Conservation (phyloP, 2,329 filamentous ascomycete species). For the Anisogramma anomala region DNA sequence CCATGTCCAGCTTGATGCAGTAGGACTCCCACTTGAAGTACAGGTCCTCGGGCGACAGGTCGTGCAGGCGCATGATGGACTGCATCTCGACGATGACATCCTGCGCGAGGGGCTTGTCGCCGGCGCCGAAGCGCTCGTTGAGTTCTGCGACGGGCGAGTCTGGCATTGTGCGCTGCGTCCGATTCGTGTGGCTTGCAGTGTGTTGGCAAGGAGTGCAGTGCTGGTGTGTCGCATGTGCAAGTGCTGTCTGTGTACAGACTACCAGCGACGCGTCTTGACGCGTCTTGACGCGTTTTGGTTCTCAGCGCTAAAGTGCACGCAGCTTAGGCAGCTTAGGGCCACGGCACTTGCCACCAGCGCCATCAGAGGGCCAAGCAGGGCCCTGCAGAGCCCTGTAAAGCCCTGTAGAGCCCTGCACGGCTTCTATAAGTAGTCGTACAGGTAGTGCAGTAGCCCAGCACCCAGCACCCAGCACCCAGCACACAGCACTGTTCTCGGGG, state of each 20-base stretch:
- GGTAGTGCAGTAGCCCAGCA: no score
- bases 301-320: no score
- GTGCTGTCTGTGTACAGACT: no score
- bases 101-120: conserved; percentile 51
- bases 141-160: conserved; percentile 29
- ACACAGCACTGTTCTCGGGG: no score
- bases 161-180: conserved; percentile 22
- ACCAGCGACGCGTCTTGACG: conserved; percentile 11
- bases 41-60: conserved; percentile 70
- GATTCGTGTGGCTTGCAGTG: not conserved
- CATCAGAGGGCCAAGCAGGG: no score
- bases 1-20: conserved; percentile 82
- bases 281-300: not conserved
- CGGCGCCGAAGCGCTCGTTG: conserved; percentile 41
- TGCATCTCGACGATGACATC: conserved; percentile 74
- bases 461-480: no score
- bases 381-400: no score
- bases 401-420: no score
- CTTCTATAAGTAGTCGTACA: no score
- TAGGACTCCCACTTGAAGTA: conserved; percentile 99
- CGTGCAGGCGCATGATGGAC: conserved; percentile 77
- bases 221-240: not conserved
- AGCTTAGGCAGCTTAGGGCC: no score
- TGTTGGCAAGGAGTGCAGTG: not conserved
- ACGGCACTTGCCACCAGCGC: no score